Evolutionary conservation across 1,284 basidiomycete genomes (phyloP), one percentile per base, ranked within the genome.

Genomic region (Schizopora paradoxa): DNA sequence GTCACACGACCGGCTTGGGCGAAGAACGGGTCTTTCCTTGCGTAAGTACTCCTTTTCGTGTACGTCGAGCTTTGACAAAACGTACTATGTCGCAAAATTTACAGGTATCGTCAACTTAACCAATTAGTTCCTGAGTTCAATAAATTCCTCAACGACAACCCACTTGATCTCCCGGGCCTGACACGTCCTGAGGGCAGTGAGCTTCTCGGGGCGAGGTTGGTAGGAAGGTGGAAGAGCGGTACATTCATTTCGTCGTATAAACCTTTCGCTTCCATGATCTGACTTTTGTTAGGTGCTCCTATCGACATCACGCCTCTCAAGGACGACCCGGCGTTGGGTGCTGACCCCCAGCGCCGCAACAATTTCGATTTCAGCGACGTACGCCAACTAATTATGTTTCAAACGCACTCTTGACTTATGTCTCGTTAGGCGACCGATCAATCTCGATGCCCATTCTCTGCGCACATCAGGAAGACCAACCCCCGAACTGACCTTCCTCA

Each of bases 191-290:
- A 73, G 47, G 72, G 70, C 4, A 69, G 66, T 19, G 74, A 73
- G 27, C 61, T 76, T 5, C 62, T 76, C 7, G 76, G 76, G 14
- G 77, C 77, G 1, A 65, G 76, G 23, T 57, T 79, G 35, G 59
- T 79, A 11, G 77, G 77, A 2, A 65, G 77, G 3, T 79, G 77
- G 77, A 77, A 77, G 68, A 77, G 74, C 47, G 77, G 76, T 70
- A n/a, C n/a, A 56, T 26, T 64, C 60, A n/a, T 51, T 8, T 10
- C n/a, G n/a, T 29, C 25, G 5, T 32, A 39, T 13, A 2, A 16
- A 31, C 21, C 10, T n/a, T 28, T 36, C 22, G 6, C 18, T 21
- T 33, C 16, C 33, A 41, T 33, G 26, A 29, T 21, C 16, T 45
- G 21, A 29, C n/a, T 16, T 27, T 32, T 16, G 14, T n/a, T 41